Base-by-base conservation (phyloP, 805 yeast species). In the Scheffersomyces stipitis region DNA sequence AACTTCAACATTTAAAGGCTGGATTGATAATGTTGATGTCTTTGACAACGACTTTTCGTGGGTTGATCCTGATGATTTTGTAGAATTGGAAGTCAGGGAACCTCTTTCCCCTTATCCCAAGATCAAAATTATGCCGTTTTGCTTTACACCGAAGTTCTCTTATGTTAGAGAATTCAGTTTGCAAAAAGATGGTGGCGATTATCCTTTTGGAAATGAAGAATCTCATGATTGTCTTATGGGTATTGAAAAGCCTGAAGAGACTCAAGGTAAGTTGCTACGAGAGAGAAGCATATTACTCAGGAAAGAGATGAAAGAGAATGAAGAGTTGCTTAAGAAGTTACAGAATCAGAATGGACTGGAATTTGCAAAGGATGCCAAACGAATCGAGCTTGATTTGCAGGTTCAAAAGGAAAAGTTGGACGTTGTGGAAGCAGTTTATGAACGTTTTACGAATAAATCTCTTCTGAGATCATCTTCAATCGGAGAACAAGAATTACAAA, bases 31-130 rank as follows among this genome's bases (percentile, higher is more conserved):
- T 33, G 44, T 49, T 31, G 57, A 53, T n/a, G 48, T 47, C 4
- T 52, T 46, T 26, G 66, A 60, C 13, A 51, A 48, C 12, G 67
- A 65, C 38, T 48, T 48, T 26, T 54, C 66, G 45, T 89, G 96
- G 96, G 67, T 78, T 32, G 95, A 88, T 51, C 60, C 68, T 15
- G 83, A 84, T 39, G 96, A 89, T 54, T 89, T 76, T 48, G 64
- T 76, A 8, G 96, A 89, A 48, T 52, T 88, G 29, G 86, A 83
- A 41, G 63, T 71, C 33, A 54, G 69, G 8, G 71, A 75, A 4
- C 46, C 66, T 1, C 56, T 64, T 4, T 58, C 64, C 52, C 41
- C 66, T 46, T 34, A 65, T 26, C 81, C 80, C 1, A 59, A 59
- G 18, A 60, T 78, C 10, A 62, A 62, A 30, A 62, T 75, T 1